Evolutionary conservation across 2,329 filamentous ascomycete genomes (phyloP), one percentile per base, ranked within the genome.

Genomic region (Cordyceps sp.): DNA sequence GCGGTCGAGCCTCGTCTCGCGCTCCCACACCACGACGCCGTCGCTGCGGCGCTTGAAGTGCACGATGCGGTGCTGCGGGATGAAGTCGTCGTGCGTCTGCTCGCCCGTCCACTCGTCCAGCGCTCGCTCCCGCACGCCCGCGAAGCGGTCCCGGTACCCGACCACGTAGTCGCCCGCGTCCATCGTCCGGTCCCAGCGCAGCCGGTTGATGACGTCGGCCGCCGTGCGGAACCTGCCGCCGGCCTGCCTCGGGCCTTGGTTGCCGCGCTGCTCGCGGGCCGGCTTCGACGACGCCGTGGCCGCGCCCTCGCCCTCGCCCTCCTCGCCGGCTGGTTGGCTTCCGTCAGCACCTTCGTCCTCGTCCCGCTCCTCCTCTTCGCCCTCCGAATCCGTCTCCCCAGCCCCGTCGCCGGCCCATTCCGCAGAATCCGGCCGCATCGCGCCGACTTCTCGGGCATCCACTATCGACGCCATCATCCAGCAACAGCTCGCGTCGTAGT

Each of bases 71-170:
- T 76, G 71, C 49, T 75, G 68, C 6, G 73, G 73, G 34, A 78
- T 75, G 42, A 74, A 78, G 47, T 77, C 72, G 36, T 76, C 69
- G 39, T 76, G 65, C 21, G 71, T 74, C 48, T 69, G 64, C 42
- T 75, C 71, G 13, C 54, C 57, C 53, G 69, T 73, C 72, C 72
- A 77, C 20, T 57, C 52, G 32, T 62, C 62, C 5, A 75, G 48
- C 2, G 58, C 45, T 39, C 63, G 65, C 47, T 76, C 71, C 39
- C 57, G 59, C 3, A 60, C 55, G 2, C 68, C 69, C 4, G 58
- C 37, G 42, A 76, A 75, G 13, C 72, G 58, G 45, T 77, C 72
- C 41, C 71, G 64, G 40, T 76, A 77, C 2, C 69, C 71, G 30
- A 77, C 58, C 5, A 74, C 38, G 39, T 64, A 73, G 37, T 73